Conservation (phyloP, 2,329 filamentous ascomycete genomes). For the Talaromyces sp. region DNA sequence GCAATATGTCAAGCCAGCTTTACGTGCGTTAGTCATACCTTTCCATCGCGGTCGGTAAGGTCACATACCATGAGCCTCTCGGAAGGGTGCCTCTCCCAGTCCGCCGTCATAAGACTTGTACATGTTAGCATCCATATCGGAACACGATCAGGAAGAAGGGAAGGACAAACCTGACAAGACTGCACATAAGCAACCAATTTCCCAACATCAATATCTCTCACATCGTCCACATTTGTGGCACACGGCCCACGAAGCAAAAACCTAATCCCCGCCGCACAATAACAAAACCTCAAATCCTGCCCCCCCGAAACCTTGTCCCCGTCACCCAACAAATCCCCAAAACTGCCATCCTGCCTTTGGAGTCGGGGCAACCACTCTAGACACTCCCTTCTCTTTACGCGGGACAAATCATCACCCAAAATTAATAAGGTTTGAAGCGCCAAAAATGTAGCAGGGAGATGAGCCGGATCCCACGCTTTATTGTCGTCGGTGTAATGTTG, state of each 20-base stretch:
- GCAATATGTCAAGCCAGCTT: slow-evolving; percentile 89
- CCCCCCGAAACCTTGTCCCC: slow-evolving; percentile 68
- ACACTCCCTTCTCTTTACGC: slow-evolving; percentile 66
- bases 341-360: slow-evolving; percentile 83
- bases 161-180: slow-evolving; percentile 54
- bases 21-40: neutral
- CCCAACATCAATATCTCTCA: slow-evolving; percentile 73
- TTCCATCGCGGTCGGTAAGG: too few species aligned
- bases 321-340: slow-evolving; percentile 74
- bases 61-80: slow-evolving; percentile 75
- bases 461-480: slow-evolving; percentile 68
- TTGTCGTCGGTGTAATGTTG: slow-evolving; percentile 52
- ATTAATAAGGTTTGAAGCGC: slow-evolving; percentile 72
- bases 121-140: slow-evolving; percentile 29
- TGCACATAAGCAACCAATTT: slow-evolving; percentile 69
- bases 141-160: neutral
- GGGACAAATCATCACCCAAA: slow-evolving; percentile 61
- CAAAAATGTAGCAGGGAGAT: slow-evolving; percentile 85
- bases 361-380: slow-evolving; percentile 71
- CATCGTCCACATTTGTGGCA: slow-evolving; percentile 54
- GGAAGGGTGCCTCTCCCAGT: slow-evolving; percentile 71
- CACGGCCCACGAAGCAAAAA: slow-evolving; percentile 72
- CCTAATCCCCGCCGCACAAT: slow-evolving; percentile 75
- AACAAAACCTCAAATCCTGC: slow-evolving; percentile 82
- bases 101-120: slow-evolving; percentile 77